Conservation (phyloP, 495 filamentous ascomycete species). For the Penicillium paxilli region DNA sequence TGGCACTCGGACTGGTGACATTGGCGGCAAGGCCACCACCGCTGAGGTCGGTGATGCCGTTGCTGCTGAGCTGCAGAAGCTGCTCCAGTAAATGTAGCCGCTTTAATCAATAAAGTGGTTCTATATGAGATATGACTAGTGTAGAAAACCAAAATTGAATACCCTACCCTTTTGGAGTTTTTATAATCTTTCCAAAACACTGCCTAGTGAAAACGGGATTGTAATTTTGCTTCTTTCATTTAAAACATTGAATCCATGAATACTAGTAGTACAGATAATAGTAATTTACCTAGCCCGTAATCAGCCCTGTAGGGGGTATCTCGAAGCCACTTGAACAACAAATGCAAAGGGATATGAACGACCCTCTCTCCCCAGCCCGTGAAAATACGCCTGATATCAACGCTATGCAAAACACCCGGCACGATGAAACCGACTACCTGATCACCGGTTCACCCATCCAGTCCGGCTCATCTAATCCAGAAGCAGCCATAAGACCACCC, state of each 20-base stretch:
- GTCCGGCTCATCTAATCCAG: slow-evolving; percentile 51
- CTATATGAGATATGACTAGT: slow-evolving; percentile 26
- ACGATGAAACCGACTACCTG: slow-evolving; percentile 27
- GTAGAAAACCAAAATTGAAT: slow-evolving; percentile 28
- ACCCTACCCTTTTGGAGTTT: slow-evolving; percentile 25
- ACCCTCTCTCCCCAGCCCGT: slow-evolving; percentile 3
- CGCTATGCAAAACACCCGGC: background rate
- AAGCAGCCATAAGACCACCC: slow-evolving; percentile 20
- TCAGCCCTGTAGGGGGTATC: slow-evolving; percentile 33
- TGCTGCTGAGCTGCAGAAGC: slow-evolving; percentile 48
- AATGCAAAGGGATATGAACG: slow-evolving; percentile 6
- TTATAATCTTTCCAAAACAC: slow-evolving; percentile 2
- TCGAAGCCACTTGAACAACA: slow-evolving; percentile 24
- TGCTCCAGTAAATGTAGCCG: slow-evolving; percentile 34
- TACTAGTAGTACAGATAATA: no score
- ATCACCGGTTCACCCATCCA: slow-evolving; percentile 63
- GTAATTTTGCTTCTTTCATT: no score
- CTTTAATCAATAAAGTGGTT: slow-evolving; percentile 1
- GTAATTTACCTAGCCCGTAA: slow-evolving; percentile 3
- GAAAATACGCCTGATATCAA: background rate
- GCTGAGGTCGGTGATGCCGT: slow-evolving; percentile 55
- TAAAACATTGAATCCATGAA: background rate
- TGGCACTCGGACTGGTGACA: slow-evolving; percentile 54
- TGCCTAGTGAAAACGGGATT: no score
- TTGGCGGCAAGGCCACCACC: slow-evolving; percentile 54